Evolutionary conservation across 768 basidiomycete species (phyloP), one percentile per base, ranked within the genome.

Genomic region (Lactarius deliciosus): DNA sequence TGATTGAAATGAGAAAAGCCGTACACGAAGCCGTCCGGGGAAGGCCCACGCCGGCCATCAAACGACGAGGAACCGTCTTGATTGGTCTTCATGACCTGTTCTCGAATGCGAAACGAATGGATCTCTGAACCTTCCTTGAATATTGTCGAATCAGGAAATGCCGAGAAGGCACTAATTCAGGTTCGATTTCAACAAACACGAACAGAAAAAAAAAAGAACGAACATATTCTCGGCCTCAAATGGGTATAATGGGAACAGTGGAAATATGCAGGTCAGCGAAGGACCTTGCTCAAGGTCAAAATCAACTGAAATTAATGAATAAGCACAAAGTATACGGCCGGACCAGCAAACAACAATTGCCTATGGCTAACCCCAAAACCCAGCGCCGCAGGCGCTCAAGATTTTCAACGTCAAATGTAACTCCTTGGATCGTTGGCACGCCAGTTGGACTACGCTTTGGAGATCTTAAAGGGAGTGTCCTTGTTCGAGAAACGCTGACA

Each of bases 261-360:
- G 91, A 69, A 88, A 89, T 50, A 92, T 75, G 16, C 86, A 83
- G 61, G 85, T 83, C 28, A 96, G 80, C 6, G 90, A 85, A 10
- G 94, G 94, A 3, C 94, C 94, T 57, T 89, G 79, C 69, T 96
- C 94, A 56, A 94, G 76, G 77, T 97, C 94, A 73, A 97, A 97
- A 70, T 95, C 87, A 43, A 94, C 90, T 92, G 67, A 18, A 64
- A 66, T 57, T 36, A 76, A 28, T 54, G 28, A 40, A 59, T 64
- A 64, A 66, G 36, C 32, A 64, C 38, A 25, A 13, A 3, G 38
- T 25, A 38, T 41, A 55, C 11, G 59, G 53, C 25, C 22, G 61
- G 20, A 38, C 43, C 34, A 65, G 57, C n/a, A 57, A 47, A 25
- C 34, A 11, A 22, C n/a, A 66, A 81, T 70, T 74, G 83, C 89